These are phyloP conservation scores for Lathyrus aphaca DNA, from an alignment of 306 rosid species.

Conservation along the genomic window DNA sequence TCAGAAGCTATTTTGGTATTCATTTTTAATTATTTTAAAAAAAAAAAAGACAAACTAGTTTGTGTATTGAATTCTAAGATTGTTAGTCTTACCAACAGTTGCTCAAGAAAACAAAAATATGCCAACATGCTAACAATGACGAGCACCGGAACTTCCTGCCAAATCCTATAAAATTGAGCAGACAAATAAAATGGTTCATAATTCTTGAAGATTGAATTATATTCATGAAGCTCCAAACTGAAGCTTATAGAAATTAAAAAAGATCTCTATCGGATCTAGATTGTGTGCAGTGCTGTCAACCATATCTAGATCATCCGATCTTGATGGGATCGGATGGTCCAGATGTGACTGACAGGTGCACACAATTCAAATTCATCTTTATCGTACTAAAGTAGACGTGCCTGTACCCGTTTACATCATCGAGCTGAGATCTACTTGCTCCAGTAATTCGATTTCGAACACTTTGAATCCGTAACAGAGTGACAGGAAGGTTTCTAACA, in stretches of 20 bases:
- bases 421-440: constrained; percentile 56
- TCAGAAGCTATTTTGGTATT: not conserved
- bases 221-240: constrained; percentile 18
- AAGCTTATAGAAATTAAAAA: constrained; percentile 2
- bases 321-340: not conserved
- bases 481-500: constrained; percentile 85
- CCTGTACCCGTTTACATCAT: constrained; percentile 69
- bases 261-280: constrained; percentile 1
- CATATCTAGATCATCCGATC: not conserved
- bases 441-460: constrained; percentile 57
- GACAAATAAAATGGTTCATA: constrained; percentile 32
- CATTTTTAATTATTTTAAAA: too few relatives aligned
- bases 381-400: constrained; percentile 32
- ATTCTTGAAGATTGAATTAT: constrained; percentile 31
- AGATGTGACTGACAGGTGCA: not conserved
- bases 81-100: constrained; percentile 75
- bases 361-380: not conserved
- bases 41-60: not conserved
- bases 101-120: constrained; percentile 97
- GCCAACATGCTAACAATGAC: constrained; percentile 98
- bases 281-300: not conserved
- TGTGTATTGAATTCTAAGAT: not conserved
- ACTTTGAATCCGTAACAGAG: constrained; percentile 86
- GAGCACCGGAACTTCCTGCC: constrained; percentile 98
- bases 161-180: constrained; percentile 60